Conservation (phyloP, 805 yeast species). For the Pichia rugopelliculosa region DNA sequence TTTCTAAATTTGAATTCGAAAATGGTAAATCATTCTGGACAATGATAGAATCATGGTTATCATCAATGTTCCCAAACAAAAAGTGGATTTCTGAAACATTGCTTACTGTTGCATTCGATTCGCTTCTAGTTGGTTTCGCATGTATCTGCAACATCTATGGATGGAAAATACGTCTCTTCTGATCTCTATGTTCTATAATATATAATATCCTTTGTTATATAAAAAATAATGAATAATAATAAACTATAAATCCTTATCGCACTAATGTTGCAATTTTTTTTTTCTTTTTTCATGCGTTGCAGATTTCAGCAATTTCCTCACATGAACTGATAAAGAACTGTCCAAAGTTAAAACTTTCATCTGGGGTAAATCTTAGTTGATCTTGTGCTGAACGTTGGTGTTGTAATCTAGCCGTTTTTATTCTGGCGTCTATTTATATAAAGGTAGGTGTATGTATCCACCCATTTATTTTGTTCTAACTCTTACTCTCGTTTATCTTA, state of each 20-base stretch:
- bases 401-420: neutral
- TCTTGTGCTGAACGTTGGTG: neutral
- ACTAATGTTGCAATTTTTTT: neutral
- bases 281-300: neutral
- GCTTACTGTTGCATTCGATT: neutral
- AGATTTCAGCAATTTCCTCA: neutral
- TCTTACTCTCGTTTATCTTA: neutral
- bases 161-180: neutral
- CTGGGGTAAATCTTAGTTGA: neutral
- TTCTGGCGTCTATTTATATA: too few species aligned
- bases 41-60: neutral
- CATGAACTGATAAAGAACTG: neutral
- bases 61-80: too few species aligned
- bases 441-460: neutral
- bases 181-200: neutral
- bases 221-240: too few species aligned
- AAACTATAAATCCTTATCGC: neutral
- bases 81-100: neutral
- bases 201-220: too few species aligned
- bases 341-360: neutral
- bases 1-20: slow-evolving; percentile 3
- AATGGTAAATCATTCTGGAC: neutral
- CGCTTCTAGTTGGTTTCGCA: neutral
- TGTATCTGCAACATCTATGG: neutral
- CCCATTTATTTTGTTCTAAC: too few species aligned